These are phyloP conservation scores for Cystobasidiaceae sp. DNA, from an alignment of 1,284 basidiomycete genomes.

Conservation along the genomic window DNA sequence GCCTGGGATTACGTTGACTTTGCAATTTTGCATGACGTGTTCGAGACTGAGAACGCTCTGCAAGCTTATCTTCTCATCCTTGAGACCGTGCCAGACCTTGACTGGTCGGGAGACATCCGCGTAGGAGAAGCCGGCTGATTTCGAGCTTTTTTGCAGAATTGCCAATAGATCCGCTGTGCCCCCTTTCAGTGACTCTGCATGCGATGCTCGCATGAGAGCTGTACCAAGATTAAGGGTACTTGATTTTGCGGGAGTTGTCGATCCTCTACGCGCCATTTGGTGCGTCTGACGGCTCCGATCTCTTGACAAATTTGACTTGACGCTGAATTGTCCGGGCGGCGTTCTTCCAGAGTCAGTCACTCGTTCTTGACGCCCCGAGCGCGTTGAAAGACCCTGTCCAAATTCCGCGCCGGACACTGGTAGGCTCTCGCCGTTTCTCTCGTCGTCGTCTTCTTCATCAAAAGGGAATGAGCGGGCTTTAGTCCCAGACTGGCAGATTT, in stretches of 20 bases:
- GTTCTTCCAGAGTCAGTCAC: too few relatives aligned
- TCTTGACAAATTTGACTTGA: too few relatives aligned
- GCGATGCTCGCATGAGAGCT: conserved; percentile 85
- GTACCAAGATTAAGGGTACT: conserved; percentile 48
- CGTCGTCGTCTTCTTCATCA: too few relatives aligned
- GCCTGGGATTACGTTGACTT: conserved; percentile 72
- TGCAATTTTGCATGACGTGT: conserved; percentile 70
- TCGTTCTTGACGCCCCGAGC: too few relatives aligned
- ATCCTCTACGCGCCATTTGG: too few relatives aligned
- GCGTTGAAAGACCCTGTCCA: too few relatives aligned
- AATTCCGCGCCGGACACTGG: too few relatives aligned
- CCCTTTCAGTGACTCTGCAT: conserved; percentile 85
- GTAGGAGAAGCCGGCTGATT: conserved; percentile 51
- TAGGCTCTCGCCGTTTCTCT: too few relatives aligned
- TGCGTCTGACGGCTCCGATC: too few relatives aligned
- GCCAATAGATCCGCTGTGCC: conserved; percentile 84
- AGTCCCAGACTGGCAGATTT: too few relatives aligned
- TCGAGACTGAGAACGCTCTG: conserved; percentile 76
- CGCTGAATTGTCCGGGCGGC: too few relatives aligned
- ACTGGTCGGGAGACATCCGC: conserved; percentile 68
- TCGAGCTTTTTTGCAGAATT: conserved; percentile 76
- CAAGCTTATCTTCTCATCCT: conserved; percentile 86
- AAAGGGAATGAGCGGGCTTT: too few relatives aligned
- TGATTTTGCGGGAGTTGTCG: neutral
- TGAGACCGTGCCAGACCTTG: conserved; percentile 86